Evolutionary conservation across 1,139 yeast genomes (phyloP), one percentile per base, ranked within the genome.

Genomic region (Arxiozyma slooffiae): DNA sequence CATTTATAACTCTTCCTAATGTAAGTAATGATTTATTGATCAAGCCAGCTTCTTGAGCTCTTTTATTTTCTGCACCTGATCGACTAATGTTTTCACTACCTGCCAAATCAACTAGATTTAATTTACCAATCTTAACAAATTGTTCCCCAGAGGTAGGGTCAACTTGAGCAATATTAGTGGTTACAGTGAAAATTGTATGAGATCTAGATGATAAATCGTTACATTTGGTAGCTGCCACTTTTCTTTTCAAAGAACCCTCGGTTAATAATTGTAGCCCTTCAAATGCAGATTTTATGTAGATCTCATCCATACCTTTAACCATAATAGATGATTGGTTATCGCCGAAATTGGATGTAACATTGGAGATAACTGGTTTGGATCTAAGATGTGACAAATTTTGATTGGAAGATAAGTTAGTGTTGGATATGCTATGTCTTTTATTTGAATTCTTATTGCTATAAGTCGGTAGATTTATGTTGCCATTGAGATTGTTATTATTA

Each of bases 11-110:
- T 50, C 95, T 71, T 0, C 96, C 97, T 46, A 89, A 73, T 0
- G 96, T 83, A 40, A 88, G 69, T 52, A 89, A 72, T 54, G 92
- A 82, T 65, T 87, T 94, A 66, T 89, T 89, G 49, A 89, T 89
- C 60, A 83, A 78, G 1, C 95, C 96, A 2, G 96, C 96, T 66
- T 87, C 96, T 57, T 86, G 79, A 0, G 95, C 95, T 34, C 94
- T 73, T 61, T 79, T 81, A 61, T 82, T 80, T 49, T 74, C 78
- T 0, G 95, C 92, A 1, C 96, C 96, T 0, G 95, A 84, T 52
- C 87, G 72, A 53, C 74, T 79, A 47, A 88, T 81, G 60, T 87
- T 86, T 62, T 85, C 95, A 17, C 94, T 84, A 0, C 97, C 97
- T 0, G 97, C 97, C 55, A 89, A 73, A 69, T 89, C 96, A 2